phyloP scores from a whole-genome alignment of 495 filamentous ascomycete species.

The Diplogelasinospora grovesii region DNA sequence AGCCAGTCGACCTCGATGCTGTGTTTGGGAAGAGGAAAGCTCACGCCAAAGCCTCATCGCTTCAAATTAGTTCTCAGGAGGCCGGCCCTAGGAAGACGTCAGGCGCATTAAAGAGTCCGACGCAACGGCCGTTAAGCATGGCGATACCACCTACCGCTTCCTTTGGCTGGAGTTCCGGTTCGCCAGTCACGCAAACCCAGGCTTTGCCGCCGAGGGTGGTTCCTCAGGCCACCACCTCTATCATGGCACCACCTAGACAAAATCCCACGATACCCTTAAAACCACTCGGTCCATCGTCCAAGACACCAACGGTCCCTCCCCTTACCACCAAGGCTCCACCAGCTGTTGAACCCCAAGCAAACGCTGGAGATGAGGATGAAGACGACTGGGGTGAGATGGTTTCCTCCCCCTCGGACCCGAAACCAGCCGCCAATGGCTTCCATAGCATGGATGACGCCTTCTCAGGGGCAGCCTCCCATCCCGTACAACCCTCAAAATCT shows the following conservation, averaged over 20 bases:
- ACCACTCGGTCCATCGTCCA: no score
- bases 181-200: conserved; percentile 5
- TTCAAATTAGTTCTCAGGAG: conserved; percentile 7
- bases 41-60: conserved; percentile 17
- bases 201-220: background rate
- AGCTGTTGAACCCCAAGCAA: background rate
- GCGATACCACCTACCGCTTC: conserved; percentile 17
- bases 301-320: background rate
- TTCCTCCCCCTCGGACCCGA: conserved; percentile 32
- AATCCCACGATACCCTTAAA: no score
- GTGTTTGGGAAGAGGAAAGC: conserved; percentile 34
- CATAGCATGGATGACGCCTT: conserved; percentile 8
- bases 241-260: background rate
- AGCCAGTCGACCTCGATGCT: conserved; percentile 38
- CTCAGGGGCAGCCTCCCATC: no score
- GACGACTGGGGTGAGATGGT: conserved; percentile 54
- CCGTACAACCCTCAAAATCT: background rate
- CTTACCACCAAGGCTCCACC: background rate
- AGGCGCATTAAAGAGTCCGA: conserved; percentile 3
- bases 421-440: conserved; percentile 7
- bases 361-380: conserved; percentile 31
- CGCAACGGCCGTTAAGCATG: conserved; percentile 15
- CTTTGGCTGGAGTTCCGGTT: conserved; percentile 31
- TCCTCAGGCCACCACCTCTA: background rate
- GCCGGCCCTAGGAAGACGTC: conserved; percentile 4